Evolutionary conservation across 192 early-diverging fungal genomes (phyloP).

Genomic region (Umbelopsis isabellina): DNA sequence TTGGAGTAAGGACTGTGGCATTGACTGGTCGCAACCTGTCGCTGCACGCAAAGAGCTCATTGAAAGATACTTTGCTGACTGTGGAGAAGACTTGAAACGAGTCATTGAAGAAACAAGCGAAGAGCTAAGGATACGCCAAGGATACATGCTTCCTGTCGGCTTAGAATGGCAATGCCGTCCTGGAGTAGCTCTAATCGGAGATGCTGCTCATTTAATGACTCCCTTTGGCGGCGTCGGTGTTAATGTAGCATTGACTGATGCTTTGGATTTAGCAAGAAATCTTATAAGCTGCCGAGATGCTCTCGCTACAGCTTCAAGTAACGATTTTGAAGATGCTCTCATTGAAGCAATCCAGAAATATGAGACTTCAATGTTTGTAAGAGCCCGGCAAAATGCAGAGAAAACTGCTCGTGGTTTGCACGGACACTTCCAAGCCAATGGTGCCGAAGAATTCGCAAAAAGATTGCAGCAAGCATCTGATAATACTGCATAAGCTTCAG

Average conservation of each 20-base stretch:
- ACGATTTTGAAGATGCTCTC: constrained; percentile 7
- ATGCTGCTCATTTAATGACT: constrained; percentile 55
- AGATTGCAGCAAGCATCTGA: not conserved
- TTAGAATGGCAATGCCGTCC: constrained; percentile 33
- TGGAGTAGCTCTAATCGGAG: constrained; percentile 47
- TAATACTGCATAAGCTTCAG: not conserved
- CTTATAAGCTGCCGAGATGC: not conserved
- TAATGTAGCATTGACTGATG: constrained; percentile 47
- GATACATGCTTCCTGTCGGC: constrained; percentile 25
- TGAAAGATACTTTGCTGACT: not conserved
- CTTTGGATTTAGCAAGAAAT: constrained; percentile 20
- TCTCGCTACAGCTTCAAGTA: not conserved
- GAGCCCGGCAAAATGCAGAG: not conserved
- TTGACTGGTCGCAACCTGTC: constrained; percentile 3
- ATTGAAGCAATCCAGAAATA: constrained; percentile 14
- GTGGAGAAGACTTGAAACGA: constrained; percentile 4
- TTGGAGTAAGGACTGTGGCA: constrained; percentile 32
- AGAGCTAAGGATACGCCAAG: not conserved
- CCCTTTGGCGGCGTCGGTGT: constrained; percentile 53
- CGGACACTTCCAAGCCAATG: not conserved
- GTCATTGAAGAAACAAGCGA: not conserved
- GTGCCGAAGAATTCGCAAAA: not conserved
- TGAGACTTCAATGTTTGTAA: constrained; percentile 32
- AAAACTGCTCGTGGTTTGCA: not conserved
- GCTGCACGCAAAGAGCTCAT: not conserved